These are phyloP conservation scores for Penicillium sp. DNA, from an alignment of 2,329 filamentous ascomycete species.

Conservation along the genomic window DNA sequence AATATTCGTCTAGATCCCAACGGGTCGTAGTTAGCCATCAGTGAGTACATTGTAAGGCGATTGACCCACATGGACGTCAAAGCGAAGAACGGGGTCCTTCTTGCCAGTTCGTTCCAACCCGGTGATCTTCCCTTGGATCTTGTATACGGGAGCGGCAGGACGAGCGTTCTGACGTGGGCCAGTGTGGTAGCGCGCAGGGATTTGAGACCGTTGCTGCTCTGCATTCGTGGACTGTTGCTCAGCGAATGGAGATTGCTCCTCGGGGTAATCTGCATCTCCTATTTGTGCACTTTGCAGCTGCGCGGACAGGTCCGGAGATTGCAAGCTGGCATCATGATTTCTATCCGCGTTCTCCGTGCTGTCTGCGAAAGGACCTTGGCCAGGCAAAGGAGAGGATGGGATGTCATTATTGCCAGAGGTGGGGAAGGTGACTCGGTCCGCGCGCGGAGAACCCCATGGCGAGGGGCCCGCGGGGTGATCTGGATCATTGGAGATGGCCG, in stretches of 20 bases:
- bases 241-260: slow-evolving; percentile 36
- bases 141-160: slow-evolving; percentile 62
- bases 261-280: slow-evolving; percentile 33
- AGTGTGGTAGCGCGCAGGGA: slow-evolving; percentile 47
- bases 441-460: slow-evolving; percentile 58
- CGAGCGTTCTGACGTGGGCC: slow-evolving; percentile 34
- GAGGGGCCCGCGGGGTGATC: slow-evolving; percentile 55
- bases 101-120: slow-evolving; percentile 86
- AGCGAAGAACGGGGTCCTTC: slow-evolving; percentile 90
- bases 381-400: slow-evolving; percentile 40
- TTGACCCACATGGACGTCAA: slow-evolving; percentile 83
- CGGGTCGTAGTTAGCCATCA: slow-evolving; percentile 5
- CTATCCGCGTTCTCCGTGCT: slow-evolving; percentile 25
- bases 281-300: slow-evolving; percentile 39
- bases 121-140: slow-evolving; percentile 90
- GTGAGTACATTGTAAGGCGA: slow-evolving; percentile 2
- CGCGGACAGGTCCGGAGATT: slow-evolving; percentile 44
- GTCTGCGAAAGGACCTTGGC: slow-evolving; percentile 34
- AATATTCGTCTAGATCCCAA: slow-evolving; percentile 73
- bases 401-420: slow-evolving; percentile 33
- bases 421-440: slow-evolving; percentile 42
- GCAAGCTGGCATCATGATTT: slow-evolving; percentile 16
- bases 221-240: slow-evolving; percentile 34
- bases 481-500: slow-evolving; percentile 51
- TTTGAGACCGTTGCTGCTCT: slow-evolving; percentile 38